Conservation (phyloP, 2,329 filamentous ascomycete species). For the Colletotrichum spaethianum region DNA sequence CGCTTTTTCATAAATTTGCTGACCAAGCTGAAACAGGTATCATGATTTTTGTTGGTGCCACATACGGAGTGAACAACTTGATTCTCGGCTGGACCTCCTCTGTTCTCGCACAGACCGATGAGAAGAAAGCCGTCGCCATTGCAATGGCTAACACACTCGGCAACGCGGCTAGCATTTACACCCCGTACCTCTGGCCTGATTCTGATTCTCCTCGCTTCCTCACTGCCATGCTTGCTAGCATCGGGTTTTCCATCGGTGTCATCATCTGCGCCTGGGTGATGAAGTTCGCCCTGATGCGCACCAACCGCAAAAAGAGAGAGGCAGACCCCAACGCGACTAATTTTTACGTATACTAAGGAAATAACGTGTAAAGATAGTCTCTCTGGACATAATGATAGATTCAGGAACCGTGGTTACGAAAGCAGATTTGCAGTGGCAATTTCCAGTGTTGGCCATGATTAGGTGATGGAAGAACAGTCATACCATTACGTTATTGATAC, state of each 20-base stretch:
- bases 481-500: background rate
- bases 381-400: fast-evolving
- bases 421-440: background rate
- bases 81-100: slow-evolving; percentile 59
- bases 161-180: slow-evolving; percentile 42
- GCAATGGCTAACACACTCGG: slow-evolving; percentile 46
- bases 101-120: slow-evolving; percentile 59
- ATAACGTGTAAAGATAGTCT: too few species aligned
- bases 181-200: slow-evolving; percentile 43
- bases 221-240: slow-evolving; percentile 42
- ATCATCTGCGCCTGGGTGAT: too few species aligned
- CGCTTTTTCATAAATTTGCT: too few species aligned
- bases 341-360: slow-evolving; percentile 48
- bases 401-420: too few species aligned
- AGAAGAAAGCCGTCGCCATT: slow-evolving; percentile 62
- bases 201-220: slow-evolving; percentile 39
- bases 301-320: slow-evolving; percentile 52
- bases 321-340: slow-evolving; percentile 45
- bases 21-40: slow-evolving; percentile 43
- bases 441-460: too few species aligned
- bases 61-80: slow-evolving; percentile 57
- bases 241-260: too few species aligned
- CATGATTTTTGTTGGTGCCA: slow-evolving; percentile 53
- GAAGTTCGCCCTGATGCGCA: slow-evolving; percentile 21
- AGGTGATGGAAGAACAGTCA: background rate